phyloP scores from a whole-genome alignment of 257 asterid genomes.

The Ballota nigra region DNA sequence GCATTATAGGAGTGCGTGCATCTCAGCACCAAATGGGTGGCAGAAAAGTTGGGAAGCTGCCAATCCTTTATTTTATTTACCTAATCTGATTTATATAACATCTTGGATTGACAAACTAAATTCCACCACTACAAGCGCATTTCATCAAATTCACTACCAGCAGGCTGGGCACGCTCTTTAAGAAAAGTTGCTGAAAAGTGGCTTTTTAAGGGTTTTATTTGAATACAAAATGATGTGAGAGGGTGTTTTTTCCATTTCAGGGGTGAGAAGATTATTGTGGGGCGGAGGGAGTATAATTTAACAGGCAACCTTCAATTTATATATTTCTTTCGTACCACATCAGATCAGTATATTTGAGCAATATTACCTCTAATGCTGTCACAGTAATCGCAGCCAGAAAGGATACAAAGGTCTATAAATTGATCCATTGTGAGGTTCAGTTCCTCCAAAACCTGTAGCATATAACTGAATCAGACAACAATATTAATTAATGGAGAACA shows the following conservation, averaged over 20 bases:
- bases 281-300: not conserved
- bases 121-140: not conserved
- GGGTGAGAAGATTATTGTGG: too few relatives aligned
- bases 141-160: not conserved
- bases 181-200: too few relatives aligned
- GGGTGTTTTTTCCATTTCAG: too few relatives aligned
- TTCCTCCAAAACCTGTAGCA: constrained; percentile 77
- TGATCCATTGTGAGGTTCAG: constrained; percentile 93
- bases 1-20: not conserved
- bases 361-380: constrained; percentile 90
- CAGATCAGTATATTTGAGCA: not conserved
- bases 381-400: constrained; percentile 96
- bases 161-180: too few relatives aligned
- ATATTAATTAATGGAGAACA: not conserved
- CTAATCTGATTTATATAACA: constrained; percentile 3
- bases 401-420: constrained; percentile 93
- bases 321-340: not conserved
- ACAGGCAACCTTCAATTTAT: not conserved
- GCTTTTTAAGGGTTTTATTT: too few relatives aligned
- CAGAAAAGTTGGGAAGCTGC: not conserved
- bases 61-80: constrained; percentile 5
- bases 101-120: not conserved
- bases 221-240: too few relatives aligned
- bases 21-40: not conserved
- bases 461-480: constrained; percentile 13